These are phyloP conservation scores for Bombardia bombarda DNA, from an alignment of 495 filamentous ascomycete genomes.

Conservation along the genomic window DNA sequence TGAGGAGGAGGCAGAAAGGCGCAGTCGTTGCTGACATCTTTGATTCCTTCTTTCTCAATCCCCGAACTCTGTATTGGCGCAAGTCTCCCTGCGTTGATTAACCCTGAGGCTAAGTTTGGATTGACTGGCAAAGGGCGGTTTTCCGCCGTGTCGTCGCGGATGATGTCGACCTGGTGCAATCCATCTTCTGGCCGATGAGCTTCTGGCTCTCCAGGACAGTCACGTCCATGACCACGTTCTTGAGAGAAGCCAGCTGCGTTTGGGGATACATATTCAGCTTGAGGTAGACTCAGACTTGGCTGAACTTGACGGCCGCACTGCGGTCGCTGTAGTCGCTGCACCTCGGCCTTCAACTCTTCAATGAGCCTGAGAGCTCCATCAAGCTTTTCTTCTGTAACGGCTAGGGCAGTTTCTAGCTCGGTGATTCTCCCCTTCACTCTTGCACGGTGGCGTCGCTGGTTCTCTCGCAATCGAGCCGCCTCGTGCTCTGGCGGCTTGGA, in stretches of 20 bases:
- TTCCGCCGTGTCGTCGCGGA: too few relatives aligned
- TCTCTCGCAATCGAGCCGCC: conserved; percentile 19
- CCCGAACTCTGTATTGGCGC: background rate
- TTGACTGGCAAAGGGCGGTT: too few relatives aligned
- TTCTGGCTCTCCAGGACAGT: background rate
- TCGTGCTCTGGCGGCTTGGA: conserved; percentile 14
- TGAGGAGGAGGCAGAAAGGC: conserved; percentile 9
- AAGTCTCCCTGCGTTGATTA: too few relatives aligned
- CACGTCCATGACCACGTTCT: background rate
- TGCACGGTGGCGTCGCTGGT: conserved; percentile 26
- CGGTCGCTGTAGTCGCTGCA: conserved; percentile 5
- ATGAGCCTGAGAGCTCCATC: conserved; percentile 12
- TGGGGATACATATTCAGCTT: background rate
- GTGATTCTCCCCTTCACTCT: conserved; percentile 17
- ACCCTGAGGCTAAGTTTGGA: too few relatives aligned
- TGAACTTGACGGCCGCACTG: background rate
- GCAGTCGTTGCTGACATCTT: conserved; percentile 5
- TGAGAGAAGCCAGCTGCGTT: background rate
- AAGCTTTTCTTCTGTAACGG: conserved; percentile 9
- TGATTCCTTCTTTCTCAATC: background rate
- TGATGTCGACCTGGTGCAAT: background rate
- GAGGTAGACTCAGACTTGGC: background rate
- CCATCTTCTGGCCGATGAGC: background rate
- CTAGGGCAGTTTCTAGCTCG: conserved; percentile 16
- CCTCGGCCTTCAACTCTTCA: conserved; percentile 12